Evolutionary conservation across 1,139 yeast genomes (phyloP), one percentile per base, ranked within the genome.

Genomic region (Yamadazyma sp.): DNA sequence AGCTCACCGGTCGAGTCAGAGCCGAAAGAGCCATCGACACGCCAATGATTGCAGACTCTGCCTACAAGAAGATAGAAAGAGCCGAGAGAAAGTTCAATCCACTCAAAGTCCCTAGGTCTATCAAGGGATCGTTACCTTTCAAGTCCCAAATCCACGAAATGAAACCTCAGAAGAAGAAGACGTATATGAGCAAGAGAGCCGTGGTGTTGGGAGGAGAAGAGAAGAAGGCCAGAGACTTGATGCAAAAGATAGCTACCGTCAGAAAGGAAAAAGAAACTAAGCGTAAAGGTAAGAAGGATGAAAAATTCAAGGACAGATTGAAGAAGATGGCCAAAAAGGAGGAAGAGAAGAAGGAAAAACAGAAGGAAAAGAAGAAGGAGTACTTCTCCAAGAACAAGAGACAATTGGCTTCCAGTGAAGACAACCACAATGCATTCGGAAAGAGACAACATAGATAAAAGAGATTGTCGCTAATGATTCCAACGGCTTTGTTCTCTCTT

Each of bases 161-260:
- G 92, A 86, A 84, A 62, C 95, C 96, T 22, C 95, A 86, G 62
- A 81, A 79, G 73, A 85, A 85, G 64, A 75, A 79, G 55, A 81
- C 96, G 0, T 92, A 92, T 60, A 64, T 86, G 78, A 83, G 83
- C 47, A 91, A 89, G 71, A 81, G 98, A 58, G 98, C 98, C 1
- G 97, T 92, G 41, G 94, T 91, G 3, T 69, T 91, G 38, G 87
- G 84, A 33, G 96, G 94, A 18, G 97, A 89, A 44, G 98, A 91
- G 61, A 88, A 87, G 82, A 87, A 87, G 69, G 92, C 95, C 17
- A 79, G 98, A 52, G 85, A 88, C 31, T 77, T 92, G 64, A 79
- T 92, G 76, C 94, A 85, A 61, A 87, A 87, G 66, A 82, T 92
- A 40, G 79, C 86, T 51, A 87, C 97, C 0, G 70, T 94, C 39